Evolutionary conservation across 208 protist genomes (phyloP).

Genomic region (Acanthamoeba lugdunensis): DNA sequence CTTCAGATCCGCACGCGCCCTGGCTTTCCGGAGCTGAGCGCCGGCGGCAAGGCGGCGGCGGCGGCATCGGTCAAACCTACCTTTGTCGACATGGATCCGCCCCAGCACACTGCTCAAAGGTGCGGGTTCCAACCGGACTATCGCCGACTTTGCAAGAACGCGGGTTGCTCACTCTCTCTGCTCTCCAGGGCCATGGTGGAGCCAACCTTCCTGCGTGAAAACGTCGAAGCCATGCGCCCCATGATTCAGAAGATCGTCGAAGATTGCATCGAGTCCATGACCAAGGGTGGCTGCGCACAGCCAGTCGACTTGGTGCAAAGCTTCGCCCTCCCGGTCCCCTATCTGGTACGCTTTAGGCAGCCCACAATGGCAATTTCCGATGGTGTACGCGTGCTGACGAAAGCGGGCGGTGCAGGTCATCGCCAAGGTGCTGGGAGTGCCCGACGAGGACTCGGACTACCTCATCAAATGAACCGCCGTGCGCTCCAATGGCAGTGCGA

Average conservation of each 20-base stretch:
- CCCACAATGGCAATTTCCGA: no score
- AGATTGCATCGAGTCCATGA: neutral
- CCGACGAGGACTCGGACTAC: neutral
- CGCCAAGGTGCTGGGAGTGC: neutral
- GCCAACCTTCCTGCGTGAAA: neutral
- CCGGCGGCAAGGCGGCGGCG: neutral
- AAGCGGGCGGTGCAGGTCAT: neutral
- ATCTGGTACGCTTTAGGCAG: neutral
- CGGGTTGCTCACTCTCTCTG: neutral
- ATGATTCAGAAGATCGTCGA: neutral
- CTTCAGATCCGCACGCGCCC: neutral
- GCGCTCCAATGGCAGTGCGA: neutral
- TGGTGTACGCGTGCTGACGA: neutral
- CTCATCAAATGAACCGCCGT: neutral
- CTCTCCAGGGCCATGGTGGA: neutral
- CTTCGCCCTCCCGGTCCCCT: neutral
- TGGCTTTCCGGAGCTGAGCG: neutral
- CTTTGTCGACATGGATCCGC: slow-evolving; percentile 4
- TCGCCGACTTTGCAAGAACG: neutral
- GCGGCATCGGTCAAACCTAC: neutral
- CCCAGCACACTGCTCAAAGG: neutral
- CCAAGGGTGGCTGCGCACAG: neutral
- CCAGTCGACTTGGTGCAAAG: neutral
- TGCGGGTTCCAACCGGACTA: neutral
- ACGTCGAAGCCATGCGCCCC: neutral